Conservation (phyloP, 441 rosid species). For the Adansonia grandidieri region DNA sequence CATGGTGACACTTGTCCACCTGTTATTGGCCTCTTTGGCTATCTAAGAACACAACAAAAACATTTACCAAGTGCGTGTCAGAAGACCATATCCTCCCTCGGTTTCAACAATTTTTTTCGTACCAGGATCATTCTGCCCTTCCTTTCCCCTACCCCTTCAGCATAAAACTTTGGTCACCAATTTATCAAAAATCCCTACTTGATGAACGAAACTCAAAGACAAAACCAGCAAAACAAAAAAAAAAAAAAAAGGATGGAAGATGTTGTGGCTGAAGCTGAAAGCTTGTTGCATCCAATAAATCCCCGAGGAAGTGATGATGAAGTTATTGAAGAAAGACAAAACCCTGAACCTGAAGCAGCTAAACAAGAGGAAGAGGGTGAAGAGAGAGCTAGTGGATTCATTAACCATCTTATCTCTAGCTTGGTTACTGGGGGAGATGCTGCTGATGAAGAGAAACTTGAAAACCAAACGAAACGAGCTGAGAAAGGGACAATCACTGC, state of each 20-base stretch:
- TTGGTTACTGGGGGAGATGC: slow-evolving; percentile 11
- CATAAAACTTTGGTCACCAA: background rate
- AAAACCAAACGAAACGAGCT: slow-evolving; percentile 18
- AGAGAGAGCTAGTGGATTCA: slow-evolving; percentile 28
- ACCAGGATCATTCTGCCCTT: background rate
- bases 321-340: slow-evolving; percentile 17
- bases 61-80: background rate
- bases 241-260: slow-evolving; percentile 50
- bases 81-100: background rate
- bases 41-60: background rate
- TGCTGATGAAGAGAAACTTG: slow-evolving; percentile 26
- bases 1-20: slow-evolving; percentile 9
- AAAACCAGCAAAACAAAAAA: background rate
- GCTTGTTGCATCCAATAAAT: slow-evolving; percentile 31
- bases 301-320: background rate
- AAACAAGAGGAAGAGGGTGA: slow-evolving; percentile 22
- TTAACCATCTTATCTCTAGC: slow-evolving; percentile 39
- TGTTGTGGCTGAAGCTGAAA: slow-evolving; percentile 46
- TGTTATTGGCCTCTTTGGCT: background rate
- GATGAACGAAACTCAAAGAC: background rate
- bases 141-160: background rate
- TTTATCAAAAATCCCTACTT: background rate
- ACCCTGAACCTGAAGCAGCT: background rate
- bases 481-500: background rate
- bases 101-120: background rate